Percentiles rank a stretch among this genome's conserved stretches.
These are phyloP conservation scores for Eucalyptus coolabah DNA, from an alignment of 345 rosid species.

Conservation along the genomic window DNA sequence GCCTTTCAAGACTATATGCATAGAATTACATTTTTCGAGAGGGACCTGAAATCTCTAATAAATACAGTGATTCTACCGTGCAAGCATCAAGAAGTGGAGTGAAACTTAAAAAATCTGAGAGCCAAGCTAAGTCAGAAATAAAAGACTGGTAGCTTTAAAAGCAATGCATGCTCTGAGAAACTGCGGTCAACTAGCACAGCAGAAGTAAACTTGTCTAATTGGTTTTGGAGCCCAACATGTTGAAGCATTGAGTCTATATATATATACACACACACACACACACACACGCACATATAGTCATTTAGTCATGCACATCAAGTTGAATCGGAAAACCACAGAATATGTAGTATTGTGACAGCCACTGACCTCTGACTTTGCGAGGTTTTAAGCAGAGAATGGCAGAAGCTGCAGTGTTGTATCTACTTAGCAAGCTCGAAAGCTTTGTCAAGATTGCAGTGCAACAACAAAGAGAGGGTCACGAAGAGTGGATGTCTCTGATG, in stretches of 20 bases:
- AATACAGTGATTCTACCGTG: not conserved
- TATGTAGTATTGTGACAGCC: not conserved
- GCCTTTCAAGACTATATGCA: not conserved
- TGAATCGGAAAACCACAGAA: not conserved
- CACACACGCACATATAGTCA: not conserved
- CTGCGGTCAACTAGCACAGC: not conserved
- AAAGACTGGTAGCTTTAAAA: not conserved
- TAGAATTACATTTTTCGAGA: not conserved
- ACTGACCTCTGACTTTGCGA: not conserved
- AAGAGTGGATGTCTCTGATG: not conserved
- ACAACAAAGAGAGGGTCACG: not conserved
- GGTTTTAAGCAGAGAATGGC: not conserved
- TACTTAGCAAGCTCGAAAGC: not conserved
- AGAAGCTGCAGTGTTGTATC: not conserved
- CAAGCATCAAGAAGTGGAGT: not conserved
- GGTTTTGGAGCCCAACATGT: not conserved
- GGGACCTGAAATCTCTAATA: not conserved
- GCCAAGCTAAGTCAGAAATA: not conserved
- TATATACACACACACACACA: too few relatives aligned
- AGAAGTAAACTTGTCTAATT: not conserved
- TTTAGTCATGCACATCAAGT: not conserved
- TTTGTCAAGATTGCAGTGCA: not conserved
- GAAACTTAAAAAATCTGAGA: not conserved
- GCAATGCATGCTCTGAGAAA: not conserved
- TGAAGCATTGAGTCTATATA: not conserved